Conservation (phyloP, 2,329 filamentous ascomycete genomes). For the Colletotrichum sojae region DNA sequence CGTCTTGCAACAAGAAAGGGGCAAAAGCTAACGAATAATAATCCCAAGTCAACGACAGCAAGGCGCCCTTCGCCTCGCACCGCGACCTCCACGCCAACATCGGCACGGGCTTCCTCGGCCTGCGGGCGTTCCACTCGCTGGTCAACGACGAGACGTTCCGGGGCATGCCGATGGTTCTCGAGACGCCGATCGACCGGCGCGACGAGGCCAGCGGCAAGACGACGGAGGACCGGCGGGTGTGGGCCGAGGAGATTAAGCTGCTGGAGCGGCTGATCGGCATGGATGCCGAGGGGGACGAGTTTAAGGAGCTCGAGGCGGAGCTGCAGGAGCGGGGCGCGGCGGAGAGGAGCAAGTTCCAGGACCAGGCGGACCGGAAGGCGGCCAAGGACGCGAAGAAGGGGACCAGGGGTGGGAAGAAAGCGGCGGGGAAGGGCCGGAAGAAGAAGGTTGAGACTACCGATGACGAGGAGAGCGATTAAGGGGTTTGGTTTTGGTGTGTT, state of each 20-base stretch:
- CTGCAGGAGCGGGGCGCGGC: conserved; percentile 77
- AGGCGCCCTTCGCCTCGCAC: conserved; percentile 85
- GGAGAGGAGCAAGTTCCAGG: conserved; percentile 82
- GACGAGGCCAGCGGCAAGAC: conserved; percentile 75
- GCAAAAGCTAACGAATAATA: conserved; percentile 20
- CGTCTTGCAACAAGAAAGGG: no score
- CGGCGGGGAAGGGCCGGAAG: conserved; percentile 51
- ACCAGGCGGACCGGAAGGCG: conserved; percentile 82
- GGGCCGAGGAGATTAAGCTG: conserved; percentile 95
- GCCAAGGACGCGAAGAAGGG: conserved; percentile 69
- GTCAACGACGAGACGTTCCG: conserved; percentile 86
- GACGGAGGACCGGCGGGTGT: conserved; percentile 84
- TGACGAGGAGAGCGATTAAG: conserved; percentile 51
- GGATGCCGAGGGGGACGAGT: conserved; percentile 82
- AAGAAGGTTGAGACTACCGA: conserved; percentile 50
- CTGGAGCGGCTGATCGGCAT: conserved; percentile 90
- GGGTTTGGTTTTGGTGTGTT: conserved; percentile 30
- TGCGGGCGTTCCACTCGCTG: conserved; percentile 90
- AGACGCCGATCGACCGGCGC: conserved; percentile 87
- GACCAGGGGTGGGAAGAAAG: conserved; percentile 50
- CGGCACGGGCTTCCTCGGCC: conserved; percentile 91
- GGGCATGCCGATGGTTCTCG: conserved; percentile 89
- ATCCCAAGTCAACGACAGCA: conserved; percentile 88
- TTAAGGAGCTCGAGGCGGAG: conserved; percentile 73
- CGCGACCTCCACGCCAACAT: conserved; percentile 97